These are phyloP conservation scores for Alternaria ethzedia DNA, from an alignment of 2,329 filamentous ascomycete species.

Conservation along the genomic window DNA sequence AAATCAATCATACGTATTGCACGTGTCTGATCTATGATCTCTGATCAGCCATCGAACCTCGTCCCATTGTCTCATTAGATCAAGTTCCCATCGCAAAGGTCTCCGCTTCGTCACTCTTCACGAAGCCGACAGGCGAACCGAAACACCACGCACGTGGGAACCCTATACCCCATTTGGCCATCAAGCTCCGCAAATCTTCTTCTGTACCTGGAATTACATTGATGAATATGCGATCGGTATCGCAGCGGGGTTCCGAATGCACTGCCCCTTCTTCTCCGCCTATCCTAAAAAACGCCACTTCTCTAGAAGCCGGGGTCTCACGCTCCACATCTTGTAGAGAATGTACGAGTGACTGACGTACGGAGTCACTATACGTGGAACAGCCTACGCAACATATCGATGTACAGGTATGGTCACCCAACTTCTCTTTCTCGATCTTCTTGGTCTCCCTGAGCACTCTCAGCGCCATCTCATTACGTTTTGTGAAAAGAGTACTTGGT, in stretches of 20 bases:
- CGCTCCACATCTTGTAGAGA: slow-evolving; percentile 24
- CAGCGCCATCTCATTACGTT: neutral
- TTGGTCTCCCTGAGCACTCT: neutral
- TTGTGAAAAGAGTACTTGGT: neutral
- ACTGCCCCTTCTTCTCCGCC: slow-evolving; percentile 52
- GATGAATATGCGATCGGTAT: slow-evolving; percentile 45
- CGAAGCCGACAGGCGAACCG: slow-evolving; percentile 24
- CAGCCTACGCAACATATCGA: slow-evolving; percentile 43
- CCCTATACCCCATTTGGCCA: slow-evolving; percentile 42
- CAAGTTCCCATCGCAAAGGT: neutral
- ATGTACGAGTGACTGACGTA: slow-evolving; percentile 45
- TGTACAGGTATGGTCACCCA: neutral
- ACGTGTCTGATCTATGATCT: neutral
- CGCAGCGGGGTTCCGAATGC: slow-evolving; percentile 48
- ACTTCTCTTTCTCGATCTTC: neutral
- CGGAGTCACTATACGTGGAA: slow-evolving; percentile 50
- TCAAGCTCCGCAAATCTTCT: slow-evolving; percentile 36
- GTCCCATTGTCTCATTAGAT: neutral
- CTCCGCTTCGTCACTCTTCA: slow-evolving; percentile 9
- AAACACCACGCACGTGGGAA: slow-evolving; percentile 34
- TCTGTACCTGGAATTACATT: slow-evolving; percentile 47
- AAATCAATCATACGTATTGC: neutral
- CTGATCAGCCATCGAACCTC: neutral
- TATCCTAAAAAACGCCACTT: slow-evolving; percentile 53
- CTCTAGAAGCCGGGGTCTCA: slow-evolving; percentile 23